These are phyloP conservation scores for Lupinus albus DNA, from an alignment of 306 rosid species.

Conservation along the genomic window DNA sequence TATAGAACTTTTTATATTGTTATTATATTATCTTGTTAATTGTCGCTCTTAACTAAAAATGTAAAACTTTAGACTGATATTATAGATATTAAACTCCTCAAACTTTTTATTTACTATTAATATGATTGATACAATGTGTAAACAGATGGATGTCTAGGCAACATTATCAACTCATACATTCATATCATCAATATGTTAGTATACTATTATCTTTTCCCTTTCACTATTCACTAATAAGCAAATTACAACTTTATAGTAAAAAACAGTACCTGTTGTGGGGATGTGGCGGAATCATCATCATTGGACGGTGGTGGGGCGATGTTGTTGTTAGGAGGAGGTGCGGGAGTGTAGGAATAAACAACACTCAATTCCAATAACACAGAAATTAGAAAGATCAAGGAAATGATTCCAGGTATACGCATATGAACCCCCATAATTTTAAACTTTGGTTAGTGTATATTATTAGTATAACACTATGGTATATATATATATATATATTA, in stretches of 20 bases:
- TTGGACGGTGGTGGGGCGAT: background rate
- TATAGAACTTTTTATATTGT: no score
- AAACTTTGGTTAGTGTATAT: background rate
- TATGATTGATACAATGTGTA: no score
- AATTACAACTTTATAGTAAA: background rate
- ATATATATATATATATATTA: no score
- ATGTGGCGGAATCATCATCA: slow-evolving; percentile 5
- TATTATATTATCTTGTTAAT: no score
- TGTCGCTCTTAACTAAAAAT: no score
- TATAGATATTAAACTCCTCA: no score
- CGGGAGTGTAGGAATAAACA: slow-evolving; percentile 37
- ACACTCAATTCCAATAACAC: background rate
- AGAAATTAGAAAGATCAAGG: background rate
- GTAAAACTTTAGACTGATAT: no score
- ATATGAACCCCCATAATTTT: background rate
- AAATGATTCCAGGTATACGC: background rate
- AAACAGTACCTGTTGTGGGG: slow-evolving; percentile 48
- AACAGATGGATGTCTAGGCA: no score
- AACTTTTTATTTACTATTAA: no score
- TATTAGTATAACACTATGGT: background rate
- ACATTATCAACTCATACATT: no score
- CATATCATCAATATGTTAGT: no score
- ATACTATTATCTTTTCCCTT: no score
- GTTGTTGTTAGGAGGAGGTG: slow-evolving; percentile 43
- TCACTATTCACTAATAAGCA: background rate